Conservation (phyloP, 257 asterid species). For the Haberlea rhodopensis region DNA sequence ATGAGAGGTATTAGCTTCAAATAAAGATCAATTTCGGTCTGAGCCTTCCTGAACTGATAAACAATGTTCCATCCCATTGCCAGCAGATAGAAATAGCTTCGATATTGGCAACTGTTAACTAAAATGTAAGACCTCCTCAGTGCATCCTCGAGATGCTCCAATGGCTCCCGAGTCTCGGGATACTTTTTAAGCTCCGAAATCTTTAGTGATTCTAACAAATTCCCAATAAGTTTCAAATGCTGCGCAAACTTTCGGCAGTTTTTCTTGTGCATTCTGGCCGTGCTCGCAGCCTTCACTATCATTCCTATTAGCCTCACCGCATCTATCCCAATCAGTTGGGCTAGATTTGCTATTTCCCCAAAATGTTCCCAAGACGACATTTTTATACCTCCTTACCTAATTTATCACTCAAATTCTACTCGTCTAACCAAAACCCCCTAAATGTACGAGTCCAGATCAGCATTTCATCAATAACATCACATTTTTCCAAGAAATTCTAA, state of each 20-base stretch:
- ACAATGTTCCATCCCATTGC: constrained; percentile 99
- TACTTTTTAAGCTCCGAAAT: constrained; percentile 76
- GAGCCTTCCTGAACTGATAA: constrained; percentile 89
- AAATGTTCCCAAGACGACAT: constrained; percentile 73
- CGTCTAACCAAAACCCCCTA: constrained; percentile 17
- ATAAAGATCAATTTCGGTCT: constrained; percentile 77
- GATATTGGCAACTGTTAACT: constrained; percentile 83
- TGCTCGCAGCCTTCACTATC: constrained; percentile 78
- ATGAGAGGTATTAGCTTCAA: constrained; percentile 89
- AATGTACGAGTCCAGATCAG: no score
- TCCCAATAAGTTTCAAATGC: constrained; percentile 81
- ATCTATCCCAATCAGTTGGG: constrained; percentile 78
- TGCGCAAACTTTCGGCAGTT: constrained; percentile 73
- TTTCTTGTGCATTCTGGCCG: constrained; percentile 90
- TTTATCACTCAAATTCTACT: constrained; percentile 17
- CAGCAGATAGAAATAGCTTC: constrained; percentile 75
- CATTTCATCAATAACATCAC: constrained; percentile 10
- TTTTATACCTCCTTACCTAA: constrained; percentile 1
- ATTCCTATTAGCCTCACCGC: constrained; percentile 70
- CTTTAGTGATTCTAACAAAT: constrained; percentile 70
- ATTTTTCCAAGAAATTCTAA: neutral
- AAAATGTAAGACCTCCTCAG: constrained; percentile 72
- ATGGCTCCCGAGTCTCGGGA: constrained; percentile 84
- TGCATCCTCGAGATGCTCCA: constrained; percentile 88
- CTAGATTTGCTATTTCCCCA: constrained; percentile 75